Evolutionary conservation across 2,329 filamentous ascomycete genomes (phyloP).

Genomic region (Stemphylium lycopersici): DNA sequence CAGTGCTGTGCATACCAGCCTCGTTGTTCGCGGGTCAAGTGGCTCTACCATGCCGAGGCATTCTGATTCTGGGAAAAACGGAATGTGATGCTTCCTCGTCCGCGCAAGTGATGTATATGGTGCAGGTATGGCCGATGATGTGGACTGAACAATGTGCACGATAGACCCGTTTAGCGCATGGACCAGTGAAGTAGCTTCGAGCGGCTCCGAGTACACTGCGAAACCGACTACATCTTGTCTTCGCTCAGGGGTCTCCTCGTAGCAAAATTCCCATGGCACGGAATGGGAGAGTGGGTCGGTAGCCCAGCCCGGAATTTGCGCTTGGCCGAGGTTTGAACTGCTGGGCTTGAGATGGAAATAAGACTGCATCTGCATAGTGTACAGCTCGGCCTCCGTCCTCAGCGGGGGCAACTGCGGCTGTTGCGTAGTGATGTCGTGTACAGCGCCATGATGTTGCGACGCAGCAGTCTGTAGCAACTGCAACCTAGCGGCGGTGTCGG

Average conservation of each 20-base stretch:
- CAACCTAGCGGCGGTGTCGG: slow-evolving; percentile 65
- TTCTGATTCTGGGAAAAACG: slow-evolving; percentile 62
- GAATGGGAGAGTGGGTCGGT: slow-evolving; percentile 61
- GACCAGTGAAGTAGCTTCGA: slow-evolving; percentile 62
- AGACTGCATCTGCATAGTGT: slow-evolving; percentile 78
- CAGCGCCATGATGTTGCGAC: slow-evolving; percentile 39
- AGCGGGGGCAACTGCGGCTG: slow-evolving; percentile 50
- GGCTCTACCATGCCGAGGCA: slow-evolving; percentile 52
- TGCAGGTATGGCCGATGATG: slow-evolving; percentile 50
- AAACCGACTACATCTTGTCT: slow-evolving; percentile 64
- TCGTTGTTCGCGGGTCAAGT: slow-evolving; percentile 66
- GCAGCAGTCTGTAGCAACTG: slow-evolving; percentile 57
- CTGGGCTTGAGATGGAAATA: slow-evolving; percentile 67
- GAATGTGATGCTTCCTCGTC: slow-evolving; percentile 62
- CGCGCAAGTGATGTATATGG: slow-evolving; percentile 42
- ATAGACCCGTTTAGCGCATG: slow-evolving; percentile 74
- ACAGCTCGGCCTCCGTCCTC: slow-evolving; percentile 68
- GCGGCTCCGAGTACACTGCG: slow-evolving; percentile 70
- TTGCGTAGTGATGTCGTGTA: slow-evolving; percentile 63
- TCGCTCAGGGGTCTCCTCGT: slow-evolving; percentile 57
- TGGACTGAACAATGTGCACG: slow-evolving; percentile 68
- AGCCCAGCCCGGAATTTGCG: slow-evolving; percentile 55
- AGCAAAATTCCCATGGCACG: slow-evolving; percentile 68
- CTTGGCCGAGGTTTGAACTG: slow-evolving; percentile 13
- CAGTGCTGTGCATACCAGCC: slow-evolving; percentile 68